Evolutionary conservation across 2,329 filamentous ascomycete species (phyloP), one percentile per base, ranked within the genome.

Genomic region (Apiospora saccharicola): DNA sequence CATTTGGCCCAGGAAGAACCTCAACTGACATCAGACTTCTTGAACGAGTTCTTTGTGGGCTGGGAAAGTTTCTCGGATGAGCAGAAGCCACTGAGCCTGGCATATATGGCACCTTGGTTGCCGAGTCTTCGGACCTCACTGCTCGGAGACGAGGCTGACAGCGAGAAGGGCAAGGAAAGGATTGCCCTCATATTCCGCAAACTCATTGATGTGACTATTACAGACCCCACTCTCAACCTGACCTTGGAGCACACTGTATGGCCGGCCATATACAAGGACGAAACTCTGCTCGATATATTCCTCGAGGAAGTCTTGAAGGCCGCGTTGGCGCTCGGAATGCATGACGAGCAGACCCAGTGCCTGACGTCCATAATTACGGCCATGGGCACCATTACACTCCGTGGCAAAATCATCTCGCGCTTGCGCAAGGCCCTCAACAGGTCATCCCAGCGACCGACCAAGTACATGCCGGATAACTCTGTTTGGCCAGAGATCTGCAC

Each of bases 21-120:
- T 30, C 90, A 92, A 75, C 84, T 93, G 10, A 93, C 91, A 0
- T 88, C 87, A 10, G 91, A 93, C 77, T 93, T 93, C 76, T 78
- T 93, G 51, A 92, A 91, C n/a, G 91, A 93, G 76, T 93, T 93
- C 78, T 93, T 93, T 72, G 90, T 92, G 34, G 90, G 91, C 24
- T 93, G 91, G 91, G 90, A 92, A 75, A 92, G 90, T 76, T 91
- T 92, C 76, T 87, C 89, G 0, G 88, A 91, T 46, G 89, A 92
- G 71, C 91, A 93, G 77, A 90, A 91, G 75, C 89, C 90, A 0
- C 79, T 93, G 34, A 91, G 90, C 75, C 83, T 93, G 43, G 88
- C 90, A 7, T 93, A 93, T 78, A 91, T 93, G 89, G 89, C 90
- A 7, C 91, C 91, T 1, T 93, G 91, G 91, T 83, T 93, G 49